Percentiles rank a stretch among this genome's conserved stretches.
Conservation (phyloP, 257 asterid species). For the Asclepias syriaca region DNA sequence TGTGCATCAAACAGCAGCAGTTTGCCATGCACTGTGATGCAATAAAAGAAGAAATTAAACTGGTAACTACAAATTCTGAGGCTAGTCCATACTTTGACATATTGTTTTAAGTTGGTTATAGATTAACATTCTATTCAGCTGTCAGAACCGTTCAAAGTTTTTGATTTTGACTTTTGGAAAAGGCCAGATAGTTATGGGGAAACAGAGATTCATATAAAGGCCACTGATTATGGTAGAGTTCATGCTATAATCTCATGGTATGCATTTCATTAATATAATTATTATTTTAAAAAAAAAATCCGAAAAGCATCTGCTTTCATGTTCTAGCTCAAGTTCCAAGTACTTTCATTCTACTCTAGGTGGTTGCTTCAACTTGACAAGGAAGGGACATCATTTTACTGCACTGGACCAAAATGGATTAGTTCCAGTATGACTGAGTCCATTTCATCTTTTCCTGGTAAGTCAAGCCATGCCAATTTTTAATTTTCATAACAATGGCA, state of each 20-base stretch:
- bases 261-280: conserved; percentile 17
- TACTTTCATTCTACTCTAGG: conserved; percentile 38
- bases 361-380: conserved; percentile 96
- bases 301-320: conserved; percentile 12
- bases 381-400: conserved; percentile 74
- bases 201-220: conserved; percentile 57
- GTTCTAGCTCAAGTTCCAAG: background rate
- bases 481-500: background rate
- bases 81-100: background rate
- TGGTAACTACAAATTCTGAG: conserved; percentile 39
- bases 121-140: conserved; percentile 48
- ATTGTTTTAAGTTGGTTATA: conserved; percentile 12
- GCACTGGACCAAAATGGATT: conserved; percentile 80
- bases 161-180: conserved; percentile 94
- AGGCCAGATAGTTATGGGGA: conserved; percentile 72
- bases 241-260: conserved; percentile 98
- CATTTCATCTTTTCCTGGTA: conserved; percentile 38
- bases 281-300: no score
- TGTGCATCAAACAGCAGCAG: conserved; percentile 55
- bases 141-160: conserved; percentile 87
- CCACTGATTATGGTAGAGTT: conserved; percentile 64
- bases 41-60: conserved; percentile 56
- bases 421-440: conserved; percentile 27
- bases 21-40: conserved; percentile 87
- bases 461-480: conserved; percentile 14